Evolutionary conservation across 345 rosid species (phyloP).

Genomic region (Eucalyptus shirleyi): DNA sequence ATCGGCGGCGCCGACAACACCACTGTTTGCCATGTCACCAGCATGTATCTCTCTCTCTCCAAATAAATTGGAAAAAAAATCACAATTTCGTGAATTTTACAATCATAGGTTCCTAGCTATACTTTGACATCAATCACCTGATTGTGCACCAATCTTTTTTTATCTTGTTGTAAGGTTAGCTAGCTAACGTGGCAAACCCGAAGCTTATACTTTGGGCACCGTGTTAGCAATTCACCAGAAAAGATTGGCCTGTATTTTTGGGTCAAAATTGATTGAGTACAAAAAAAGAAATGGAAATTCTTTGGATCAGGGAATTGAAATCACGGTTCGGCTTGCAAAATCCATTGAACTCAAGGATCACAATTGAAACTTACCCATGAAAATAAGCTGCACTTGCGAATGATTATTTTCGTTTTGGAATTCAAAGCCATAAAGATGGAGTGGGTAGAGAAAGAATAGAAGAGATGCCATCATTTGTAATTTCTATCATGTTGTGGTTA

Average conservation of each 20-base stretch:
- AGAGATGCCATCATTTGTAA: too few relatives aligned
- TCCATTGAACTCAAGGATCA: rapidly evolving
- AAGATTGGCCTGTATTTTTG: not conserved
- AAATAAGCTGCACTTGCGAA: not conserved
- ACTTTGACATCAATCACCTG: too few relatives aligned
- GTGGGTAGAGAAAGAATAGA: too few relatives aligned
- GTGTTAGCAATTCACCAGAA: not conserved
- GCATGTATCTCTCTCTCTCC: not conserved
- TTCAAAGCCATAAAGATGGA: not conserved
- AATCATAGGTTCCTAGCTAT: not conserved
- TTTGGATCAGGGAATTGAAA: not conserved
- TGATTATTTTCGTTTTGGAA: not conserved
- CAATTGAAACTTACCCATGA: not conserved
- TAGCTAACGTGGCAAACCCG: not conserved
- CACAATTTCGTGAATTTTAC: not conserved
- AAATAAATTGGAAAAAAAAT: too few relatives aligned
- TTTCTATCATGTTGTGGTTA: too few relatives aligned
- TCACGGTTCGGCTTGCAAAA: not conserved
- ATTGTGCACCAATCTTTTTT: too few relatives aligned
- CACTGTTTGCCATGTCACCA: not conserved
- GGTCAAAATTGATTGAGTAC: not conserved
- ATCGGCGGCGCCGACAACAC: not conserved
- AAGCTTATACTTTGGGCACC: not conserved
- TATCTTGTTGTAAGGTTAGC: not conserved
- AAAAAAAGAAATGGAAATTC: not conserved